A percentile compares a stretch with the other conserved stretches of the same genome.
Evolutionary conservation across 352 stramenopile genomes (phyloP).

Genomic region (Phytophthora hibernalis): DNA sequence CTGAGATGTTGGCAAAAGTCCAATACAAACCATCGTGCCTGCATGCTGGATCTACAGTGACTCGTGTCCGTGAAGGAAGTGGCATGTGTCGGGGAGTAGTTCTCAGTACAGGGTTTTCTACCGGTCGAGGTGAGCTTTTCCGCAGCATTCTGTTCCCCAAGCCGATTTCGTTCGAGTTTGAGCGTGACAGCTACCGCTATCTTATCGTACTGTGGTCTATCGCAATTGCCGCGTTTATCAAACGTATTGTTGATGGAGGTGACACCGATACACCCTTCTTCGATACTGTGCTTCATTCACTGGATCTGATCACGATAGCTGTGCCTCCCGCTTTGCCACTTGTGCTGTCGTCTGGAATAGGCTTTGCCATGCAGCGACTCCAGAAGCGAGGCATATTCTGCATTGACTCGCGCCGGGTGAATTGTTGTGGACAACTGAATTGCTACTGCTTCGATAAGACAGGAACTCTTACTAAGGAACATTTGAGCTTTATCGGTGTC

Average conservation of each 20-base stretch:
- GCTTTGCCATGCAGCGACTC: slow-evolving; percentile 50
- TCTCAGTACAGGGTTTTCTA: slow-evolving; percentile 54
- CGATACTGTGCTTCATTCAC: slow-evolving; percentile 36
- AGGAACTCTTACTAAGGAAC: slow-evolving; percentile 60
- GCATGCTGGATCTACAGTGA: slow-evolving; percentile 41
- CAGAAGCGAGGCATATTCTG: slow-evolving; percentile 43
- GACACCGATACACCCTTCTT: slow-evolving; percentile 22
- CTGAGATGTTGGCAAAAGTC: slow-evolving; percentile 29
- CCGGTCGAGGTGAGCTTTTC: slow-evolving; percentile 52
- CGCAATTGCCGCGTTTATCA: slow-evolving; percentile 42
- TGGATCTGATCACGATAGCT: slow-evolving; percentile 62
- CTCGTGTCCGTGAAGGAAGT: slow-evolving; percentile 34
- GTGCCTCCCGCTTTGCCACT: slow-evolving; percentile 58
- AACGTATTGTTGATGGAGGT: slow-evolving; percentile 36
- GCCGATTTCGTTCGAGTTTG: slow-evolving; percentile 44
- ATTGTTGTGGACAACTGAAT: slow-evolving; percentile 57
- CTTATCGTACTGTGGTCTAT: slow-evolving; percentile 40
- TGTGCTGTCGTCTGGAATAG: slow-evolving; percentile 55
- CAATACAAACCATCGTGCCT: slow-evolving; percentile 42
- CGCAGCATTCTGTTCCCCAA: slow-evolving; percentile 52
- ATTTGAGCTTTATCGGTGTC: slow-evolving; percentile 52
- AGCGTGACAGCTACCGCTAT: slow-evolving; percentile 58
- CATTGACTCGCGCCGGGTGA: slow-evolving; percentile 56
- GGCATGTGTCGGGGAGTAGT: slow-evolving; percentile 41
- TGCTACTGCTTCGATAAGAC: slow-evolving; percentile 81